These are phyloP conservation scores for slime mould (Dictyostelium discoideum) DNA, from an alignment of 78 protist genomes.

Conservation along the genomic window DNA sequence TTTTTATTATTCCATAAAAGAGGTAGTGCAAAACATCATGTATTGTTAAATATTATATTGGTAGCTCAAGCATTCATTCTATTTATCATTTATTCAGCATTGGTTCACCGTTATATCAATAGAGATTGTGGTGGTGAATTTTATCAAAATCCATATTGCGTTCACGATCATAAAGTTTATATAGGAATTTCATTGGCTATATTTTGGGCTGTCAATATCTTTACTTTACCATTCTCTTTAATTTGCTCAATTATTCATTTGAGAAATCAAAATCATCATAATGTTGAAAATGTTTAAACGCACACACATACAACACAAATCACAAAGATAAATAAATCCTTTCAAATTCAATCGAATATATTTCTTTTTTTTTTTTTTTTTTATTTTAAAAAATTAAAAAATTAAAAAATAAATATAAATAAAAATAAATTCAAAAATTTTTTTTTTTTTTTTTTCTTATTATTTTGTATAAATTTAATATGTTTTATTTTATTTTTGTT, in stretches of 20 bases:
- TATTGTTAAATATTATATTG: neutral
- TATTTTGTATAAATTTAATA: too few species aligned
- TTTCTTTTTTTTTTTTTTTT: neutral
- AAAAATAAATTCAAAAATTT: too few species aligned
- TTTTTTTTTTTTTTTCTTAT: too few species aligned
- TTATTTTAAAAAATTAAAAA: neutral
- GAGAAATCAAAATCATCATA: neutral
- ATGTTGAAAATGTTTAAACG: neutral
- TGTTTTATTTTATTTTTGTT: too few species aligned
- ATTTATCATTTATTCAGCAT: conserved; percentile 33
- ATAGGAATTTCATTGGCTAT: conserved; percentile 23
- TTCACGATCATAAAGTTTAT: conserved; percentile 26
- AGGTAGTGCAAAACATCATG: neutral
- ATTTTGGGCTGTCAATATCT: conserved; percentile 41
- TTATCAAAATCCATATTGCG: neutral
- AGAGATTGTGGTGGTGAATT: conserved; percentile 29
- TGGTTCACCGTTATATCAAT: conserved; percentile 15
- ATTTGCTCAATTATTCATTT: neutral
- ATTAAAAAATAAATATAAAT: neutral
- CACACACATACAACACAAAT: neutral
- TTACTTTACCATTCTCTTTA: conserved; percentile 7
- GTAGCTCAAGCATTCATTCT: conserved; percentile 25
- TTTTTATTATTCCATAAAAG: neutral
- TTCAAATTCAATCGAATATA: too few species aligned
- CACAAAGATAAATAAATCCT: too few species aligned